Evolutionary conservation across 148 eudicot genomes (phyloP).

Genomic region (Cornus suecica): DNA sequence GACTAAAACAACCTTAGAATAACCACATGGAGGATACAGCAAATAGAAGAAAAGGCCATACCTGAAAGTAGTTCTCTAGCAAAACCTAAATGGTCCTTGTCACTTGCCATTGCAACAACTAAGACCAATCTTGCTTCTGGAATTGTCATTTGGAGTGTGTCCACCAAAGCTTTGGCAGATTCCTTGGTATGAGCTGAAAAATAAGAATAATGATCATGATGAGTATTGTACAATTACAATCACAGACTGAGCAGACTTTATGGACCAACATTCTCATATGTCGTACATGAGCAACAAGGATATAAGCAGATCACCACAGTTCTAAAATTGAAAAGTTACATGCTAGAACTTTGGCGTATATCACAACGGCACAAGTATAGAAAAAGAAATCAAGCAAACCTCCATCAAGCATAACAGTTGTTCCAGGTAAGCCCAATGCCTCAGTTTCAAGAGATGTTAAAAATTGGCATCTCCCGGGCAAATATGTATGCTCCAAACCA

Average conservation of each 20-base stretch:
- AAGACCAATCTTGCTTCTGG: slow-evolving; percentile 49
- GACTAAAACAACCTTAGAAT: background rate
- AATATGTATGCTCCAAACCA: slow-evolving; percentile 63
- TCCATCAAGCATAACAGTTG: slow-evolving; percentile 83
- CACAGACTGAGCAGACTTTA: background rate
- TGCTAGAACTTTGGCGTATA: background rate
- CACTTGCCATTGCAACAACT: slow-evolving; percentile 95
- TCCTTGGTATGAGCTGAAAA: slow-evolving; percentile 90
- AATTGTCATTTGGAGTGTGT: slow-evolving; percentile 53
- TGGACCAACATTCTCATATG: background rate
- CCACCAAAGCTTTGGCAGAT: slow-evolving; percentile 79
- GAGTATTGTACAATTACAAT: background rate
- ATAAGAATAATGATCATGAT: slow-evolving; percentile 6
- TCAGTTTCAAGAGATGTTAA: slow-evolving; percentile 56
- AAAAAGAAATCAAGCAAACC: slow-evolving; percentile 40
- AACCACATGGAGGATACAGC: background rate
- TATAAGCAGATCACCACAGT: background rate
- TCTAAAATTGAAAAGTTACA: background rate
- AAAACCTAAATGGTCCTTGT: slow-evolving; percentile 91
- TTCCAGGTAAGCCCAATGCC: slow-evolving; percentile 58
- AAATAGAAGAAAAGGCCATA: slow-evolving; percentile 10
- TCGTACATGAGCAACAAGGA: background rate
- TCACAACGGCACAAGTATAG: background rate
- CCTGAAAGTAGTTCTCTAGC: slow-evolving; percentile 72
- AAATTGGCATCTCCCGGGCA: slow-evolving; percentile 92